Conservation (phyloP, 164 flowering plant genomes). For the Brasenia schreberi region DNA sequence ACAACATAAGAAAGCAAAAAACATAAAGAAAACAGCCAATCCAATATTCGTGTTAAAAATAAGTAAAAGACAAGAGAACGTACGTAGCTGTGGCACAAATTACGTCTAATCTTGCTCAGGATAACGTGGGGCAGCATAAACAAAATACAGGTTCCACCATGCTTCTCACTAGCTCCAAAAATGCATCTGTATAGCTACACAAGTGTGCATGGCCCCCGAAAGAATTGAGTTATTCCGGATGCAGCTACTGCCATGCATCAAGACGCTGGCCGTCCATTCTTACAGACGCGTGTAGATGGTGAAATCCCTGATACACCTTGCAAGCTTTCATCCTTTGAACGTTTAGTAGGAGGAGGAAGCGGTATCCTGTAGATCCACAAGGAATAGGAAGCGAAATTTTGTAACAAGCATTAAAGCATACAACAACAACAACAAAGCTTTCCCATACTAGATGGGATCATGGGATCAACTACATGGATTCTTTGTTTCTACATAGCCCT, state of each 20-base stretch:
- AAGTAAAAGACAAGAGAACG: background rate
- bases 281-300: constrained; percentile 11
- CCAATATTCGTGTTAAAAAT: too few species aligned
- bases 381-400: background rate
- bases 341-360: constrained; percentile 5
- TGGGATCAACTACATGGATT: too few species aligned
- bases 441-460: too few species aligned
- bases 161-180: background rate
- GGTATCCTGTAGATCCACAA: background rate
- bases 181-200: background rate
- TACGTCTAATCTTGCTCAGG: background rate
- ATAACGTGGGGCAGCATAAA: background rate
- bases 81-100: background rate
- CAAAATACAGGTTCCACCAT: background rate
- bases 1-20: background rate
- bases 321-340: constrained; percentile 25
- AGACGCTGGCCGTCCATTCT: constrained; percentile 15
- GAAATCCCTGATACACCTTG: constrained; percentile 8
- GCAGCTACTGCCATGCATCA: constrained; percentile 1
- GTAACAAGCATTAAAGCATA: too few species aligned
- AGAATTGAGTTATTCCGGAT: background rate
- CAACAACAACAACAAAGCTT: too few species aligned
- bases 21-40: background rate
- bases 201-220: background rate
- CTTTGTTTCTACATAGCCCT: too few species aligned